A percentile compares a stretch with the other conserved stretches of the same genome.
Conservation (phyloP, 805 yeast genomes). For the Teunomyces atbi region DNA sequence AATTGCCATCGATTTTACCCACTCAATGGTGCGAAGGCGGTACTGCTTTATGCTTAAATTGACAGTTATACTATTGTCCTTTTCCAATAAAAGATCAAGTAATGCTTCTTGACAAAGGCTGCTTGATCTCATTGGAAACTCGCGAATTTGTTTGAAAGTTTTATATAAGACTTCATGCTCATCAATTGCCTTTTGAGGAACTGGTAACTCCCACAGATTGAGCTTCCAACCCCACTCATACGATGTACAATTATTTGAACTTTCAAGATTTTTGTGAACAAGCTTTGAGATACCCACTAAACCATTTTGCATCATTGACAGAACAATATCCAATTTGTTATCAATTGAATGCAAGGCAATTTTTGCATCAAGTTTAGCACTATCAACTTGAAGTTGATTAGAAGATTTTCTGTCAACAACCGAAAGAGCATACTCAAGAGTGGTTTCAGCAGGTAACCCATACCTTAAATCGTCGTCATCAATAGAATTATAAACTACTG, state of each 20-base stretch:
- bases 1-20: constrained; percentile 29
- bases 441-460: constrained; percentile 62
- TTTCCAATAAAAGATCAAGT: constrained; percentile 15
- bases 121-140: constrained; percentile 20
- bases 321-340: constrained; percentile 19
- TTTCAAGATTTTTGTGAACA: constrained; percentile 24
- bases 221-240: constrained; percentile 77
- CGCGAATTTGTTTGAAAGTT: constrained; percentile 47
- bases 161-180: constrained; percentile 52
- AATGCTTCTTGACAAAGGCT: constrained; percentile 19
- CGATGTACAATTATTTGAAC: constrained; percentile 7
- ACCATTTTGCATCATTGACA: constrained; percentile 50
- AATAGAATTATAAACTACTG: constrained; percentile 48
- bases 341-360: constrained; percentile 11
- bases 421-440: constrained; percentile 50
- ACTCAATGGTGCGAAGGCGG: constrained; percentile 10
- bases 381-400: constrained; percentile 50
- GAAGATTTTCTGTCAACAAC: constrained; percentile 33
- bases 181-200: constrained; percentile 30
- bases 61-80: constrained; percentile 7
- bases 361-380: constrained; percentile 55
- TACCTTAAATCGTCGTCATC: constrained; percentile 62
- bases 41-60: constrained; percentile 15
- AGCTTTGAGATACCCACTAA: constrained; percentile 55
- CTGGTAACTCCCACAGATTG: constrained; percentile 72